phyloP scores from a whole-genome alignment of 345 rosid genomes.

The Pseudoturritis turrita region DNA sequence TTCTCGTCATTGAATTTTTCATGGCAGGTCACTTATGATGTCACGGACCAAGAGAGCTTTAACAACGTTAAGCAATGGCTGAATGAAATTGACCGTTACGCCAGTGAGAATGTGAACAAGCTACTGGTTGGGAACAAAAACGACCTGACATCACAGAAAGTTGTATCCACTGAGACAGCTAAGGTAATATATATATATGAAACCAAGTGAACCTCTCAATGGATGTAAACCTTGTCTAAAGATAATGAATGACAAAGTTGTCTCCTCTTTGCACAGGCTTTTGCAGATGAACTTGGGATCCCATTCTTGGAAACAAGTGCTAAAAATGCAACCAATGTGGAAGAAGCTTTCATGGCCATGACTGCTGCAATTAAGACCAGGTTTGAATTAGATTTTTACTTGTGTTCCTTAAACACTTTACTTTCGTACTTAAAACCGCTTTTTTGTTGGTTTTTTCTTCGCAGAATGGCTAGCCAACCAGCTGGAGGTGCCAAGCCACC shows the following conservation, averaged over 20 bases:
- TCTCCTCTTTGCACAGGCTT: slow-evolving; percentile 37
- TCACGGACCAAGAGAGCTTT: slow-evolving; percentile 84
- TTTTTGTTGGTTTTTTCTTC: neutral
- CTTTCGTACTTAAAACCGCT: neutral
- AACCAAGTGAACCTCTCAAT: neutral
- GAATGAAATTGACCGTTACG: slow-evolving; percentile 73
- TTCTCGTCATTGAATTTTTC: neutral
- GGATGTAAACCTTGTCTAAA: neutral
- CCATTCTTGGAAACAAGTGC: slow-evolving; percentile 90
- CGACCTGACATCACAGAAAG: slow-evolving; percentile 70
- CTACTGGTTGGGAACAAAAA: slow-evolving; percentile 72
- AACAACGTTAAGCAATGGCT: slow-evolving; percentile 80
- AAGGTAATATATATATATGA: slow-evolving; percentile 43
- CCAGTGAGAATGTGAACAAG: slow-evolving; percentile 77
- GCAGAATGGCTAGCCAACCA: slow-evolving; percentile 81
- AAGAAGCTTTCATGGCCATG: slow-evolving; percentile 85
- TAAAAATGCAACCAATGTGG: slow-evolving; percentile 64
- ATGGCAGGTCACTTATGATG: slow-evolving; percentile 67
- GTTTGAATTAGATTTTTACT: slow-evolving; percentile 14
- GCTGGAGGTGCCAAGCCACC: slow-evolving; percentile 59
- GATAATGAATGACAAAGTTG: neutral
- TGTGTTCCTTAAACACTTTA: neutral
- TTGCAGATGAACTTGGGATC: slow-evolving; percentile 76
- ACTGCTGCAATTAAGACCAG: slow-evolving; percentile 67
- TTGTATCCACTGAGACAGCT: slow-evolving; percentile 64